Conservation (phyloP, 257 asterid species). For the Solanum piurae region DNA sequence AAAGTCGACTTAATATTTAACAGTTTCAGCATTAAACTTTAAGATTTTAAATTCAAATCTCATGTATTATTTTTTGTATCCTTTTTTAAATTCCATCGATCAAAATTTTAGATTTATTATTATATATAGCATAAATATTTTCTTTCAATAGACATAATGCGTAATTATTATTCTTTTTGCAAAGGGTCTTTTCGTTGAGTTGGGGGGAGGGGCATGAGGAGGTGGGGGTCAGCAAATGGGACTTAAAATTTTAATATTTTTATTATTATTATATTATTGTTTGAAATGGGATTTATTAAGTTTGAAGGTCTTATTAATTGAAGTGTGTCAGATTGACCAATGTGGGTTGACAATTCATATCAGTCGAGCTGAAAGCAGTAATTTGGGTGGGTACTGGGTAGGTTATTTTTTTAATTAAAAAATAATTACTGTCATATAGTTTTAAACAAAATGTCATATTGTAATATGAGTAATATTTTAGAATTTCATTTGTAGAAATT, state of each 20-base stretch:
- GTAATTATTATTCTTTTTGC: too few relatives aligned
- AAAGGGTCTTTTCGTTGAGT: background rate
- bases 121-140: too few relatives aligned
- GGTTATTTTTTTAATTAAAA: background rate
- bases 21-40: too few relatives aligned
- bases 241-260: background rate
- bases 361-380: background rate
- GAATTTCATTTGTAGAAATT: background rate
- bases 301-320: background rate
- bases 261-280: too few relatives aligned
- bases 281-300: background rate
- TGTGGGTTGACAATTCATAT: background rate
- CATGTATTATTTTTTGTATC: too few relatives aligned
- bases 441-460: background rate
- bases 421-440: background rate
- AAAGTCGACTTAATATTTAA: background rate
- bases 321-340: background rate
- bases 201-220: background rate
- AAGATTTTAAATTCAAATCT: too few relatives aligned
- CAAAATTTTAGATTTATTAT: background rate
- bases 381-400: background rate
- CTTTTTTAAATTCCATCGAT: background rate
- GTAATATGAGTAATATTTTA: background rate
- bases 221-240: background rate
- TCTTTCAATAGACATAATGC: too few relatives aligned